Conservation (phyloP, 176 grass and related monocot genomes). For the Ensete glaucum region DNA sequence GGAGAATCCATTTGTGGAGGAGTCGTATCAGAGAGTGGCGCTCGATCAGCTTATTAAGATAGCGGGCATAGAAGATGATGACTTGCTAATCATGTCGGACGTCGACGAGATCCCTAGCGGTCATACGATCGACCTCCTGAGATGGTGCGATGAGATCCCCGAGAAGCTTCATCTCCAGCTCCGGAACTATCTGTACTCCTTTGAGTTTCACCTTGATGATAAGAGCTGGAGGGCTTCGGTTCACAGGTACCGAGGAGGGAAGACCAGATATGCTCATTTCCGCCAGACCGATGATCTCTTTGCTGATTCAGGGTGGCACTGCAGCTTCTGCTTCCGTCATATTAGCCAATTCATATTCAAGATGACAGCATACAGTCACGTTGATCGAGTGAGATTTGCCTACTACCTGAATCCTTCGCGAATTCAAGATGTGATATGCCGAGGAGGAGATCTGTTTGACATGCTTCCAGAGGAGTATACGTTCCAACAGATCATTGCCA, state of each 20-base stretch:
- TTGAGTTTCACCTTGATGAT: constrained; percentile 77
- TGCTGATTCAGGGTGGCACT: constrained; percentile 93
- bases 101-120: constrained; percentile 90
- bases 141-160: constrained; percentile 82
- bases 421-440: constrained; percentile 92
- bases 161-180: constrained; percentile 86
- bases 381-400: constrained; percentile 68
- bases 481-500: constrained; percentile 90
- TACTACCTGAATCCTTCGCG: constrained; percentile 70
- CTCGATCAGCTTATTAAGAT: constrained; percentile 68
- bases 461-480: constrained; percentile 98
- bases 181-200: constrained; percentile 85
- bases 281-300: constrained; percentile 64
- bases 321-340: constrained; percentile 87
- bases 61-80: constrained; percentile 67
- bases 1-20: constrained; percentile 93
- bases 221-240: constrained; percentile 91
- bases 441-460: constrained; percentile 82
- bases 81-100: constrained; percentile 95
- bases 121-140: constrained; percentile 69
- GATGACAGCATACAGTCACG: constrained; percentile 92
- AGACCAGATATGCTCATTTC: constrained; percentile 82
- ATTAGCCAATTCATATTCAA: constrained; percentile 83
- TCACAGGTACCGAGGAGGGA: constrained; percentile 45
- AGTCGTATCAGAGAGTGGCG: constrained; percentile 88